Conservation (phyloP, 2,329 filamentous ascomycete species). For the Clonostachys solani region DNA sequence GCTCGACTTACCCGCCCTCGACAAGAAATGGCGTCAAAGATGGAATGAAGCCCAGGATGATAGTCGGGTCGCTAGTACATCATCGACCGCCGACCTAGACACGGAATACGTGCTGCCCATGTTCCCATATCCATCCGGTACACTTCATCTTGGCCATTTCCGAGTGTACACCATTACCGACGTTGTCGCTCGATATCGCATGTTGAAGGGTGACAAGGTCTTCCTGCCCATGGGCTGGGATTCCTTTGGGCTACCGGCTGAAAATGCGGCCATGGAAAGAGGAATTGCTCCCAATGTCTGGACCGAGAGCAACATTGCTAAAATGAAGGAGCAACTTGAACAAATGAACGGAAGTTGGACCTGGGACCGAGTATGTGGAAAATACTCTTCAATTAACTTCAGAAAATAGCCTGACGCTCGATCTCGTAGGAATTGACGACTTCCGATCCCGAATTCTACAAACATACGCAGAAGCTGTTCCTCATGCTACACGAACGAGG, state of each 20-base stretch:
- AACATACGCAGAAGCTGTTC: slow-evolving; percentile 85
- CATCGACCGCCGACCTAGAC: slow-evolving; percentile 12
- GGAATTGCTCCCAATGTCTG: slow-evolving; percentile 73
- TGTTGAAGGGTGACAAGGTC: slow-evolving; percentile 70
- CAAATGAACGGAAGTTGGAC: slow-evolving; percentile 80
- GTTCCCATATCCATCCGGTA: slow-evolving; percentile 90
- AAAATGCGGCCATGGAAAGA: slow-evolving; percentile 85
- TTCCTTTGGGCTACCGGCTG: slow-evolving; percentile 84
- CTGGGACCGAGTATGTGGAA: slow-evolving; percentile 68
- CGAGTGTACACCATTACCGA: slow-evolving; percentile 90
- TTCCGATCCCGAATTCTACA: slow-evolving; percentile 81
- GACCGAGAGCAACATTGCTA: slow-evolving; percentile 76
- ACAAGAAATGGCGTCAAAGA: slow-evolving; percentile 45
- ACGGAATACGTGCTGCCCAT: slow-evolving; percentile 76
- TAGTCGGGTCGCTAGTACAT: not conserved
- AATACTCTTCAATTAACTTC: slow-evolving; percentile 1
- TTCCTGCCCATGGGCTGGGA: slow-evolving; percentile 94
- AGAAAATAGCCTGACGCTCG: not conserved
- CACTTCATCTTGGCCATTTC: slow-evolving; percentile 80
- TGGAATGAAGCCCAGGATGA: slow-evolving; percentile 27
- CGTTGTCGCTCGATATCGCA: slow-evolving; percentile 72
- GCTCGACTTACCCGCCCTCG: slow-evolving; percentile 40
- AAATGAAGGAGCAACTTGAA: slow-evolving; percentile 79
- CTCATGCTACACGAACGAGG: slow-evolving; percentile 69
- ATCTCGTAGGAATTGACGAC: slow-evolving; percentile 71